Conservation (phyloP, 345 rosid species). For the Populus alba region DNA sequence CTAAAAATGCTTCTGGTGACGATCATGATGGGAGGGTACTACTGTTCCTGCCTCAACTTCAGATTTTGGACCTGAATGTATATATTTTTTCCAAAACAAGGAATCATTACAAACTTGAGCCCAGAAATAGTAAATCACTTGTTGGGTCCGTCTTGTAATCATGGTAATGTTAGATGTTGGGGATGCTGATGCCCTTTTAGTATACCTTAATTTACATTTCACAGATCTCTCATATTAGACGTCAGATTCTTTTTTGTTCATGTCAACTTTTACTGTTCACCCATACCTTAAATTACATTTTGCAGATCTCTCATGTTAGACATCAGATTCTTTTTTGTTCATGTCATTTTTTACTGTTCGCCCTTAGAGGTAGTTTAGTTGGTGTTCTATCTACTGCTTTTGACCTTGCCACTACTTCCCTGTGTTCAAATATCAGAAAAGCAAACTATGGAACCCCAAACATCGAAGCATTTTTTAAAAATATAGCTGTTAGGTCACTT, state of each 20-base stretch:
- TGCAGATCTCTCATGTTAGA: not conserved
- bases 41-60: not conserved
- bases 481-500: not conserved
- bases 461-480: not conserved
- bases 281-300: not conserved
- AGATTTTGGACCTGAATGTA: not conserved
- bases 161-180: not conserved
- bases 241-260: not conserved
- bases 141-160: not conserved
- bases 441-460: not conserved
- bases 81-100: not conserved
- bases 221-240: not conserved
- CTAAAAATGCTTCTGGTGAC: not conserved
- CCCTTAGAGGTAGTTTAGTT: too few species aligned
- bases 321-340: not conserved
- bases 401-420: not conserved
- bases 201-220: not conserved
- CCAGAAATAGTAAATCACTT: not conserved
- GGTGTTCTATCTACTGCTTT: not conserved
- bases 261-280: not conserved
- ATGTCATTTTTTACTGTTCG: not conserved
- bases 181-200: not conserved
- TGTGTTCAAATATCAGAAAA: not conserved
- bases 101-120: not conserved
- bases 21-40: not conserved